Base-by-base conservation (phyloP, 2,329 filamentous ascomycete genomes). In the Thelonectria discophora region DNA sequence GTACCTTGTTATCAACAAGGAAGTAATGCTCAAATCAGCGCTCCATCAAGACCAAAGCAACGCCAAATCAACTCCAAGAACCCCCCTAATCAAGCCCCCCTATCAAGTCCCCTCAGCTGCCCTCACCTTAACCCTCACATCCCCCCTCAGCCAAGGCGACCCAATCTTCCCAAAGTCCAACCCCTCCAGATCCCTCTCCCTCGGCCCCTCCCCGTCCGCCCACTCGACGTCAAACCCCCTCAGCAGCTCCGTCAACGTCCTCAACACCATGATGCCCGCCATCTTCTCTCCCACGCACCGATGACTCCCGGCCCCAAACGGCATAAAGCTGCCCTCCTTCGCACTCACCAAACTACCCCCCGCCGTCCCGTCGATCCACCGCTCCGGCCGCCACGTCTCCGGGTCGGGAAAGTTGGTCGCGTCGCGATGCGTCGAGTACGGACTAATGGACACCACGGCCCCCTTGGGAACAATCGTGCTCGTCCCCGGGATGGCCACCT, bases 251-350 rank as follows among this genome's bases (percentile, higher is more conserved):
- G 46, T 32, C 3, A 60, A 27, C 18, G 57, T 60, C 46, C 21
- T 55, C 11, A 50, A 39, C 30, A 60, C 57, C 57, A 60, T 60
- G 46, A 60, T 60, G 4, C 45, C 55, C 51, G 57, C 57, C 57
- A 60, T 55, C 40, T 60, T 60, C 51, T 60, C 57, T 4, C 57
- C 57, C 20, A 60, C 57, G 32, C 57, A 60, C 24, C 57, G 57
- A 30, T 60, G 57, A 20, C 57, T 55, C 20, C 57, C 57, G 39
- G 45, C 45, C 18, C 57, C 57, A 9, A 60, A 60, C 13, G 57
- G 57, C 45, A 60, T 18, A 13, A 60, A 60, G 21, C 52, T 46
- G 5, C 37, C 47, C 24, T 51, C 57, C 39, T 45, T 45, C 10
- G 55, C 45, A 7, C 39, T 20, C 3, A 50, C 11, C 11, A 55